These are phyloP conservation scores for Quercus ilex DNA, from an alignment of 306 rosid genomes.

Conservation along the genomic window DNA sequence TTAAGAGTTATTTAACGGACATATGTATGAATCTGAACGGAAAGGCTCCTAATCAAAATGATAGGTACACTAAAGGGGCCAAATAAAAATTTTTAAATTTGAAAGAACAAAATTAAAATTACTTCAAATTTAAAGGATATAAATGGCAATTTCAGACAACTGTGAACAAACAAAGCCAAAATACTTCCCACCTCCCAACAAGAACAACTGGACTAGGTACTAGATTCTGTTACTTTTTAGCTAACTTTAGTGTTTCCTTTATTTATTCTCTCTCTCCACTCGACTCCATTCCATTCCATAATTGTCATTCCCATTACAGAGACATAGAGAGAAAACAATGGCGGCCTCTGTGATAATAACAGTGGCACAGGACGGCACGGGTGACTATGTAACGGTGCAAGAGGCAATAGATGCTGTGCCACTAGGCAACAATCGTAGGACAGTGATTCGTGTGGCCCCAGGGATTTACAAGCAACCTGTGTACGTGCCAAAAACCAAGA, in stretches of 20 bases:
- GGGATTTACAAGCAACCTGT: constrained; percentile 79
- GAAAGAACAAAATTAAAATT: too few relatives aligned
- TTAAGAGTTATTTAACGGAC: too few relatives aligned
- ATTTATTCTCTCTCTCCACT: constrained; percentile 1
- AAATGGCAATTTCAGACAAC: neutral
- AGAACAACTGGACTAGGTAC: neutral
- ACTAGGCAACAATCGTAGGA: constrained; percentile 63
- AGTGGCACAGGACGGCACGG: constrained; percentile 71
- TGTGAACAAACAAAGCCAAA: neutral
- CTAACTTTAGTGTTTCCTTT: neutral
- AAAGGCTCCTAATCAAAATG: too few relatives aligned
- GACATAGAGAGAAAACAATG: constrained; percentile 29
- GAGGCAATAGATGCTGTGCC: constrained; percentile 86
- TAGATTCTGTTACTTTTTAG: neutral
- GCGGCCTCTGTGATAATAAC: constrained; percentile 46
- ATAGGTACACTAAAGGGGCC: too few relatives aligned
- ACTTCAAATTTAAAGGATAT: too few relatives aligned
- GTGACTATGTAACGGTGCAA: constrained; percentile 67
- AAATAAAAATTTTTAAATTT: too few relatives aligned
- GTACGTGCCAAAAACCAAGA: constrained; percentile 83
- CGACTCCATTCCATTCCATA: neutral
- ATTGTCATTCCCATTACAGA: neutral
- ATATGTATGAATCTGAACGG: too few relatives aligned
- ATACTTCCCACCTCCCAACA: neutral
- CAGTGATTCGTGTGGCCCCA: constrained; percentile 63